Base-by-base conservation (phyloP, 257 asterid species). In the Rauvolfia tetraphylla region DNA sequence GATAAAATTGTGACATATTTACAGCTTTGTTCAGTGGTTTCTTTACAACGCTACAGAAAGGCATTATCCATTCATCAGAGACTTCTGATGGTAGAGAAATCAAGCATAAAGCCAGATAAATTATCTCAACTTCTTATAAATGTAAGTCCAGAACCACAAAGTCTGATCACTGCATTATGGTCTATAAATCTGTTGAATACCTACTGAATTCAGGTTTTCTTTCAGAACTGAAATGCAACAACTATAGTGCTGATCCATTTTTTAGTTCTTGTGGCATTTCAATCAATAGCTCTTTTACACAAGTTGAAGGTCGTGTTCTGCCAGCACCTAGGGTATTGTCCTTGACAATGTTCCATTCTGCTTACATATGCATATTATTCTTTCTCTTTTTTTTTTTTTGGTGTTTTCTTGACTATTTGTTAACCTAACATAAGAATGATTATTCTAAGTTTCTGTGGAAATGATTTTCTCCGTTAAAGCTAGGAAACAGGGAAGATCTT, bases 21-120 rank as follows among this genome's bases (percentile, higher is more conserved):
- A 71, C 83, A 88, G 90, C 84, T 88, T 38, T 86, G 93, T 63
- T 85, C 63, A 41, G 41, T 86, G 79, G 85, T 87, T 27, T 84
- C 90, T 51, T 83, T 86, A 14, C 90, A 88, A 72, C 82, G 79
- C 5, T 62, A 81, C 77, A 83, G 29, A 68, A 87, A 83, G 22
- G 86, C 85, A 22, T 56, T 88, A 71, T 80, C 80, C n/a, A 70
- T 42, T 31, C 75, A 85, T 75, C 90, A 85, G 71, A 79, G 79
- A 68, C 53, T 83, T 44, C 82, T 85, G 18, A 49, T 87, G 83
- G 68, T 83, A 25, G 74, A 58, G 67, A 85, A 86, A 76, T 78
- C 75, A 7, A 80, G 87, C 82, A 84, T 75, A 46, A 86, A 83
- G 71, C 90, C 90, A 36, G 87, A 83, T 73, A 90, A 86, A 23